phyloP scores from a whole-genome alignment of 2,329 filamentous ascomycete species.

The Blastomyces parvus region DNA sequence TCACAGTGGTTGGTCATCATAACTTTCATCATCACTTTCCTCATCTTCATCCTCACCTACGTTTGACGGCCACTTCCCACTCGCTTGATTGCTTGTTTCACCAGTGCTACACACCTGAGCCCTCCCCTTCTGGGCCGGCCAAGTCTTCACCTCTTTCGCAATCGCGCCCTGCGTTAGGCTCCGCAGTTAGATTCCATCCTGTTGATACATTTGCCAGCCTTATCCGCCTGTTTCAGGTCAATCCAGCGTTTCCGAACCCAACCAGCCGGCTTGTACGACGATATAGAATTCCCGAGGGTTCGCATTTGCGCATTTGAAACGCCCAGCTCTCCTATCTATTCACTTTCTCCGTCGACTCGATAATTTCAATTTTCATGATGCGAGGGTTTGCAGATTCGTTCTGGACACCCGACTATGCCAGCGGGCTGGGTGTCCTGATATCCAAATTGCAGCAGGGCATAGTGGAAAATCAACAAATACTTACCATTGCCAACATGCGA shows the following conservation, averaged over 20 bases:
- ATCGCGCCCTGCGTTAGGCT: not conserved
- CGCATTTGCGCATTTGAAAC: not conserved
- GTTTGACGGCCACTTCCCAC: not conserved
- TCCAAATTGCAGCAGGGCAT: slow-evolving; percentile 94
- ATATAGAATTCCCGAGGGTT: not conserved
- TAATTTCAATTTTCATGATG: slow-evolving; percentile 45
- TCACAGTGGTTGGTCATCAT: not conserved
- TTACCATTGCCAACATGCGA: slow-evolving; percentile 85
- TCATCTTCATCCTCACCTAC: not conserved
- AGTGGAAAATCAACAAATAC: slow-evolving; percentile 85
- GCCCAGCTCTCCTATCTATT: not conserved
- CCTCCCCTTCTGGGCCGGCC: not conserved
- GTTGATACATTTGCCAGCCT: not conserved
- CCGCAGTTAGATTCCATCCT: not conserved
- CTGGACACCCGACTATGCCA: slow-evolving; percentile 96
- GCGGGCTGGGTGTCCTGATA: slow-evolving; percentile 88
- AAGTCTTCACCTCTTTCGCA: not conserved
- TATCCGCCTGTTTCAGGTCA: not conserved
- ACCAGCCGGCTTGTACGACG: not conserved
- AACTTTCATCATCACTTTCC: not conserved
- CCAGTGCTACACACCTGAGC: not conserved
- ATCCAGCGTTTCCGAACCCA: not conserved
- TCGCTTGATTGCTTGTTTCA: not conserved
- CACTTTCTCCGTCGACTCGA: not conserved
- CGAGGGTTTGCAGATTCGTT: slow-evolving; percentile 90